Conservation (phyloP, 108 stramenopile species). For the Cyclotella distinguenda region DNA sequence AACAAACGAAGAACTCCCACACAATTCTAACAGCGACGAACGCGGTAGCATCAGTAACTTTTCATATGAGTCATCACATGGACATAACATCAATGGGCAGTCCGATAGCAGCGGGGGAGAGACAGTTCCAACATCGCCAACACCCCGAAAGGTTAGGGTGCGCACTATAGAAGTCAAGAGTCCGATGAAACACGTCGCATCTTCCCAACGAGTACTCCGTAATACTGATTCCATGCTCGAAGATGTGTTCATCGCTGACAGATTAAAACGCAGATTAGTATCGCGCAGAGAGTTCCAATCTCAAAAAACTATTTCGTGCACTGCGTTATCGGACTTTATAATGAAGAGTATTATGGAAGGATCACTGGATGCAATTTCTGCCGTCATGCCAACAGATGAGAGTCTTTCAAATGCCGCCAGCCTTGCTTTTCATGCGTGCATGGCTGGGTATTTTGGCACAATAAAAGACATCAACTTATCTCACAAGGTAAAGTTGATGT, state of each 20-base stretch:
- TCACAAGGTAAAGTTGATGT: slow-evolving; percentile 27
- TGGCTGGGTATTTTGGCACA: slow-evolving; percentile 46
- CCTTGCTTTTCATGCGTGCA: slow-evolving; percentile 29
- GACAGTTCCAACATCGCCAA: slow-evolving; percentile 12
- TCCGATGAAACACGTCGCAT: slow-evolving; percentile 34
- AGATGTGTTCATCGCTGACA: slow-evolving; percentile 43
- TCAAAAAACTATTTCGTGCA: slow-evolving; percentile 22
- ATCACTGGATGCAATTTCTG: slow-evolving; percentile 39
- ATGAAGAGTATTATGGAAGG: slow-evolving; percentile 31
- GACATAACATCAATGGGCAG: neutral
- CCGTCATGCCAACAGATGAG: slow-evolving; percentile 34
- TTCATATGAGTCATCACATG: neutral
- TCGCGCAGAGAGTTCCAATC: slow-evolving; percentile 23
- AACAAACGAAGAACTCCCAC: too few relatives aligned
- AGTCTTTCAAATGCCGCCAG: slow-evolving; percentile 26
- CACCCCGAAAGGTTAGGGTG: slow-evolving; percentile 16
- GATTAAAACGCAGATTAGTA: slow-evolving; percentile 32
- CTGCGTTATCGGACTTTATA: slow-evolving; percentile 42
- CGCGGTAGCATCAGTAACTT: neutral
- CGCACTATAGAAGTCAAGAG: slow-evolving; percentile 31
- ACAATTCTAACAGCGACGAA: too few relatives aligned
- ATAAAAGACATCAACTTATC: slow-evolving; percentile 11
- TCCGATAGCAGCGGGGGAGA: neutral
- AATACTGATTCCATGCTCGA: slow-evolving; percentile 55
- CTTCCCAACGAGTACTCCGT: slow-evolving; percentile 32